phyloP scores from a whole-genome alignment of 192 early-diverging fungal species.

The Coemansia sp. region DNA sequence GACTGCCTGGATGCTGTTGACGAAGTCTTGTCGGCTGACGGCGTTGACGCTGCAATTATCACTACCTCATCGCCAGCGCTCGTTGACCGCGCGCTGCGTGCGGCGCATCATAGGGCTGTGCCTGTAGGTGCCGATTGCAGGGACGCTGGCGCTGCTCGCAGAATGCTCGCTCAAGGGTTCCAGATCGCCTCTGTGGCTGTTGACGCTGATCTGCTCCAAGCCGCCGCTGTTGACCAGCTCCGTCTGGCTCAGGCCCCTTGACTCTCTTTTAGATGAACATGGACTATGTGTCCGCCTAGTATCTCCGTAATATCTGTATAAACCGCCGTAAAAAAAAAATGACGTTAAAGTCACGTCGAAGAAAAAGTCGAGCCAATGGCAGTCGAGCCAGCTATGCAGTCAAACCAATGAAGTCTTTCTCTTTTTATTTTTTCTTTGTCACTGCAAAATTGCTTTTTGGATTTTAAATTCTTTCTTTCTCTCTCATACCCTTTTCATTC shows the following conservation, averaged over 20 bases:
- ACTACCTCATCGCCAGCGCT: not conserved
- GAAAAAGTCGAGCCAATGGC: too few species aligned
- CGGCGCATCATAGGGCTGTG: slow-evolving; percentile 3
- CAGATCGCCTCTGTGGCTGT: slow-evolving; percentile 40
- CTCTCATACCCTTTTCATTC: not conserved
- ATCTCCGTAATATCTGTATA: not conserved
- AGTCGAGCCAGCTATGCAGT: not conserved
- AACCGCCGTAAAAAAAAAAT: not conserved
- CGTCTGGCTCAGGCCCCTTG: slow-evolving; percentile 24
- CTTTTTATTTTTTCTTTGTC: too few species aligned
- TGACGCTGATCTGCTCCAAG: slow-evolving; percentile 29
- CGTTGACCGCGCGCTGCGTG: not conserved
- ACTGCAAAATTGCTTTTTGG: too few species aligned
- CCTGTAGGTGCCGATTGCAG: slow-evolving; percentile 39
- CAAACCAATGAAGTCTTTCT: not conserved
- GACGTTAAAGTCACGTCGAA: not conserved
- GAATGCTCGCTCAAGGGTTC: slow-evolving; percentile 29
- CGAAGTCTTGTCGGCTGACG: slow-evolving; percentile 42
- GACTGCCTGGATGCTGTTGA: slow-evolving; percentile 35
- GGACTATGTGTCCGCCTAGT: not conserved
- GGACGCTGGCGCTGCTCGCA: slow-evolving; percentile 21
- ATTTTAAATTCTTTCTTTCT: not conserved
- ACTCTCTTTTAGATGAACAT: not conserved
- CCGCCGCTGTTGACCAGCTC: slow-evolving; percentile 43
- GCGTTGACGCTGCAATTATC: slow-evolving; percentile 50